Conservation (phyloP, 805 yeast species). For the Lachancea quebecensis region DNA sequence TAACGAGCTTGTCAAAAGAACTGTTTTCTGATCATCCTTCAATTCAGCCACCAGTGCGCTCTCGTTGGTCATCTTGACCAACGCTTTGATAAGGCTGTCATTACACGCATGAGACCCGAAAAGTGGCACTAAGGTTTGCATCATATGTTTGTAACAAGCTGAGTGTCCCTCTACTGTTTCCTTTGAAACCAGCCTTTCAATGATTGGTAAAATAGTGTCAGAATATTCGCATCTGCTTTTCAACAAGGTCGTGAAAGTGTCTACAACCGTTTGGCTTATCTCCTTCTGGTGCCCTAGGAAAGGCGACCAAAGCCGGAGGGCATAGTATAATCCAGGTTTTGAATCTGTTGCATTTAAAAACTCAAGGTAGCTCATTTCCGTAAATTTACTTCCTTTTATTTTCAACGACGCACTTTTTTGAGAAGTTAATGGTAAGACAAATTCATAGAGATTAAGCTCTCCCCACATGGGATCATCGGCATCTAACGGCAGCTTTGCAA, state of each 20-base stretch:
- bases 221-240: background rate
- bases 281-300: background rate
- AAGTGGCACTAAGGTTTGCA: background rate
- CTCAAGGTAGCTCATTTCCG: conserved; percentile 18
- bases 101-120: background rate
- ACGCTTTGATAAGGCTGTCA: conserved; percentile 13
- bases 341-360: conserved; percentile 12
- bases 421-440: background rate
- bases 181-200: conserved; percentile 1
- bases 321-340: conserved; percentile 11
- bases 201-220: background rate
- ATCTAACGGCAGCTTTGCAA: background rate
- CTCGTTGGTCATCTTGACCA: conserved; percentile 21
- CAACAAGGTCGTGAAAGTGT: background rate
- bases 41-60: background rate
- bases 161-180: background rate
- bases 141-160: background rate
- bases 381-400: conserved; percentile 10
- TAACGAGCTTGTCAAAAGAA: background rate
- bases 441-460: background rate
- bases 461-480: conserved; percentile 1
- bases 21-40: background rate
- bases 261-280: background rate
- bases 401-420: background rate
- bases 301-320: conserved; percentile 9